A percentile compares a stretch with the other conserved stretches of the same genome.
These are phyloP conservation scores for Septoria linicola DNA, from an alignment of 2,329 filamentous ascomycete genomes.

Conservation along the genomic window DNA sequence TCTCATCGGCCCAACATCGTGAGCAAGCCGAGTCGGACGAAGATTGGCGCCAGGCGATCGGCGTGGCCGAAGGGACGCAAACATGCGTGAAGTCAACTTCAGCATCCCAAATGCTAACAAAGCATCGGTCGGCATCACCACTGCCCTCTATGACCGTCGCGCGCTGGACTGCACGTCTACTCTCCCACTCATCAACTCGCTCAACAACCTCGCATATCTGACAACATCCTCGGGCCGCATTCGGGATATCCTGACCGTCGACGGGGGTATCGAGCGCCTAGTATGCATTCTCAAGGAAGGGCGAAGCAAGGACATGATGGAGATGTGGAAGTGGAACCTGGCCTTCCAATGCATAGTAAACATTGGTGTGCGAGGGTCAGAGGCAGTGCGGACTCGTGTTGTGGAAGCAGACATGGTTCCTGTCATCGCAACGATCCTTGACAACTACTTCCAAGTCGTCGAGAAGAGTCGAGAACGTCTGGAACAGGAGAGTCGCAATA, in stretches of 20 bases:
- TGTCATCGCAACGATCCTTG: conserved; percentile 94
- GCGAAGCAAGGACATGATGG: conserved; percentile 96
- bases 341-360: conserved; percentile 99
- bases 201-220: conserved; percentile 97
- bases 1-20: not conserved
- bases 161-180: conserved; percentile 98
- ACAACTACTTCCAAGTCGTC: conserved; percentile 96
- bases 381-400: conserved; percentile 88
- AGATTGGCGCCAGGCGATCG: conserved; percentile 3
- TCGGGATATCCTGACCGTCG: conserved; percentile 94
- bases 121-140: conserved; percentile 97
- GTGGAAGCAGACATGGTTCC: conserved; percentile 99
- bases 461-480: conserved; percentile 86
- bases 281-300: conserved; percentile 98
- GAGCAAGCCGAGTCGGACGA: conserved; percentile 2
- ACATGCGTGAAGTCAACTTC: conserved; percentile 99
- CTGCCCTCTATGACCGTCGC: conserved; percentile 93
- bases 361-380: conserved; percentile 93
- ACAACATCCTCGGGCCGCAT: conserved; percentile 97
- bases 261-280: conserved; percentile 94
- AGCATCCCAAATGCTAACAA: conserved; percentile 99
- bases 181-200: conserved; percentile 93
- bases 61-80: conserved; percentile 44
- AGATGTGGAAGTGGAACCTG: conserved; percentile 99
- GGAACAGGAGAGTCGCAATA: conserved; percentile 71